Percentiles rank a stretch among this genome's conserved stretches.
These are phyloP conservation scores for Canavalia gladiata DNA, from an alignment of 306 rosid genomes.

Conservation along the genomic window DNA sequence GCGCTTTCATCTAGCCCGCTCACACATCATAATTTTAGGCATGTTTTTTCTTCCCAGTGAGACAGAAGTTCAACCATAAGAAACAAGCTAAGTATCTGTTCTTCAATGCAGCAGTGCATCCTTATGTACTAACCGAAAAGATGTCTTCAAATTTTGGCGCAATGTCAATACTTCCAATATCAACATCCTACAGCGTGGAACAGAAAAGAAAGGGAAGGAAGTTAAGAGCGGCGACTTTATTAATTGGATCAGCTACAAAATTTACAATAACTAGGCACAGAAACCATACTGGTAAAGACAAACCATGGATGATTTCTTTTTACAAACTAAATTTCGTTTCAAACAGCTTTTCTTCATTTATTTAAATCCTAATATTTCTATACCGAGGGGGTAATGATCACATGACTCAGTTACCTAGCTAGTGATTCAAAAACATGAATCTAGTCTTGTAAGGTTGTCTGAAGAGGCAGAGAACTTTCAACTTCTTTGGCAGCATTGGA, in stretches of 20 bases:
- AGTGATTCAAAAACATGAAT: conserved; percentile 16
- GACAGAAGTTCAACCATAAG: background rate
- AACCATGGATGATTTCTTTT: background rate
- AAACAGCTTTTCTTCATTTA: background rate
- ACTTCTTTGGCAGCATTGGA: conserved; percentile 66
- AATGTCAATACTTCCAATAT: background rate
- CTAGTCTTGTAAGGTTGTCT: conserved; percentile 67
- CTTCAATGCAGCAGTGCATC: background rate
- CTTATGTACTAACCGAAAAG: background rate
- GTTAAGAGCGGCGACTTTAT: background rate
- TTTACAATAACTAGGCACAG: background rate
- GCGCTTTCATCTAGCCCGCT: no score
- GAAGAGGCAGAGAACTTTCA: conserved; percentile 81
- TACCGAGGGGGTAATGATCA: no score
- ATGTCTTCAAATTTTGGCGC: conserved; percentile 23
- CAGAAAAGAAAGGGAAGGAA: background rate
- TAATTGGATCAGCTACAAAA: conserved; percentile 1
- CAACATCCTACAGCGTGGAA: background rate
- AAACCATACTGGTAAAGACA: background rate
- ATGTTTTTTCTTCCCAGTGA: no score
- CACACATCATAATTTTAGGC: no score
- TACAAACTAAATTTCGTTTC: conserved; percentile 6
- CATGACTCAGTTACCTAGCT: background rate
- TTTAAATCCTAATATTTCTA: background rate
- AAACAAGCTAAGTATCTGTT: background rate